Percentiles rank a stretch among this genome's conserved stretches.
Conservation (phyloP, 768 basidiomycete genomes). For the Suillus lakei region DNA sequence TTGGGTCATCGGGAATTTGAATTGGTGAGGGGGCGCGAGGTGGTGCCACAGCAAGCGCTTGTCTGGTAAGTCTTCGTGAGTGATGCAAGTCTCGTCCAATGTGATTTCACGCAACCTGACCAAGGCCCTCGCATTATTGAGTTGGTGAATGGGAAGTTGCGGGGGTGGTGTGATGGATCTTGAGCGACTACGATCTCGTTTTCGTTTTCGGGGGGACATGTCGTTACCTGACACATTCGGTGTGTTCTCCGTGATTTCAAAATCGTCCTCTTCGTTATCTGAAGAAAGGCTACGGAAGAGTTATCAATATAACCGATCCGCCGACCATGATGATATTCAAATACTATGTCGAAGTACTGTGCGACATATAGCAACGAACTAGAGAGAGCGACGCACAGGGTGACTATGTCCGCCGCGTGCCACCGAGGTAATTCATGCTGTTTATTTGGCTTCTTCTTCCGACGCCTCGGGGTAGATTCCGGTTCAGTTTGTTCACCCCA, state of each 20-base stretch:
- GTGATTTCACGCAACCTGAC: conserved; percentile 53
- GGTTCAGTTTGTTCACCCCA: conserved; percentile 11
- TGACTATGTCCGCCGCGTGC: conserved; percentile 45
- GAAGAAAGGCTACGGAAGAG: conserved; percentile 35
- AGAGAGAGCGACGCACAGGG: conserved; percentile 42
- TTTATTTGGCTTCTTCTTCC: conserved; percentile 42
- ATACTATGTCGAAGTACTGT: conserved; percentile 1
- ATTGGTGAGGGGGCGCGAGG: conserved; percentile 55
- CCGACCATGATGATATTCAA: neutral
- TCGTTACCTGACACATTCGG: conserved; percentile 15
- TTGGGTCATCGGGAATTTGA: conserved; percentile 45
- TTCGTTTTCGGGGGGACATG: conserved; percentile 44
- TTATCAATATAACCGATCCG: conserved; percentile 3
- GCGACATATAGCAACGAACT: neutral
- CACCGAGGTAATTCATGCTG: conserved; percentile 41
- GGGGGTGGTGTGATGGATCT: conserved; percentile 82
- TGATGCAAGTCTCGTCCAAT: neutral
- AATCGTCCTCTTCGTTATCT: conserved; percentile 51
- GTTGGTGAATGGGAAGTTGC: conserved; percentile 53
- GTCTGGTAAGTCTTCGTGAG: conserved; percentile 38
- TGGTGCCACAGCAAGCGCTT: conserved; percentile 45
- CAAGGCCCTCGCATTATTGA: conserved; percentile 59
- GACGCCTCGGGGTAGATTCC: conserved; percentile 36
- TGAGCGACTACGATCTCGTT: conserved; percentile 61
- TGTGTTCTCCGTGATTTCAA: conserved; percentile 46